A percentile compares a stretch with the other conserved stretches of the same genome.
These are phyloP conservation scores for Quercus alba DNA, from an alignment of 306 rosid genomes.

Conservation along the genomic window DNA sequence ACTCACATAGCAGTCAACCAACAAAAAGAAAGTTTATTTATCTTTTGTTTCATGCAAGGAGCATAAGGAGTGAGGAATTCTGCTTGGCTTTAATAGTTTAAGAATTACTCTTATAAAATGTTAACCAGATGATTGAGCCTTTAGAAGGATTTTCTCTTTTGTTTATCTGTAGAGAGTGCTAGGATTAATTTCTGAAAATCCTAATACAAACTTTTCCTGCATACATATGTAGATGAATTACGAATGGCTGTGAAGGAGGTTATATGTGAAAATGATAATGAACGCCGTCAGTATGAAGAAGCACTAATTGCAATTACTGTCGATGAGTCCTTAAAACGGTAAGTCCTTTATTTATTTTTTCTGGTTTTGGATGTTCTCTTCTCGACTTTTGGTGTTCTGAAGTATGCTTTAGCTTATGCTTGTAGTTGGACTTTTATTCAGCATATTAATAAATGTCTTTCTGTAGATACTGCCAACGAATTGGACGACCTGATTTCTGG, in stretches of 20 bases:
- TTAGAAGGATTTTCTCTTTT: background rate
- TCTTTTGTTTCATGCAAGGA: slow-evolving; percentile 9
- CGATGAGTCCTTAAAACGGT: slow-evolving; percentile 82
- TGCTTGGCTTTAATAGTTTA: slow-evolving; percentile 10
- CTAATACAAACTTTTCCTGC: background rate
- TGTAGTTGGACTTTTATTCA: background rate
- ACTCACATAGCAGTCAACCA: background rate
- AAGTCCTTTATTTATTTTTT: slow-evolving; percentile 4
- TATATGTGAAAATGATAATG: slow-evolving; percentile 65
- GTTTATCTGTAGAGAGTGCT: background rate
- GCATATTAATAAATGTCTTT: slow-evolving; percentile 17
- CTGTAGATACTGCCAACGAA: slow-evolving; percentile 82
- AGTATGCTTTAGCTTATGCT: background rate
- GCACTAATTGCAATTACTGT: slow-evolving; percentile 86
- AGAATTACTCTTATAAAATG: background rate
- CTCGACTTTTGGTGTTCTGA: slow-evolving; percentile 16
- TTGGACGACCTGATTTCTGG: slow-evolving; percentile 83
- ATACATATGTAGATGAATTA: slow-evolving; percentile 62
- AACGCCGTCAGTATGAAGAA: slow-evolving; percentile 61
- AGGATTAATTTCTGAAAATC: background rate
- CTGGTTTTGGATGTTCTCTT: slow-evolving; percentile 1
- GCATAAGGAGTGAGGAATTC: background rate
- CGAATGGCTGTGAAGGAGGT: slow-evolving; percentile 90
- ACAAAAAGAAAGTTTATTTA: background rate
- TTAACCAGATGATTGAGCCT: background rate